phyloP scores from a whole-genome alignment of 768 basidiomycete genomes.

The Auriculariales sp. region DNA sequence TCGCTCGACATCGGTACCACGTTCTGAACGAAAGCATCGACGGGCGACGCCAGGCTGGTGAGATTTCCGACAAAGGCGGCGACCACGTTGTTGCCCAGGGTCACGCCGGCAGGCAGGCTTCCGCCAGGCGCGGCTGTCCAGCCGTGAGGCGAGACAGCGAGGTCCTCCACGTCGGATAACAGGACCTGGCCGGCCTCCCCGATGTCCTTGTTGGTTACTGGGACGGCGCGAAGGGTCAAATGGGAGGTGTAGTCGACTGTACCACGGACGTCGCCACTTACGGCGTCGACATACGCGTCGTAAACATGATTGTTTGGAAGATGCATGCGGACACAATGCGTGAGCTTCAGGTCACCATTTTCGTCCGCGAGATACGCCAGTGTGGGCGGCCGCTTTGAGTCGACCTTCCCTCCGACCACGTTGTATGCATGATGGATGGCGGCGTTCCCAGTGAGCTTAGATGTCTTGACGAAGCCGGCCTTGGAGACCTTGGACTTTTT shows the following conservation, averaged over 20 bases:
- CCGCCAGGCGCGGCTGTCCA: conserved; percentile 25
- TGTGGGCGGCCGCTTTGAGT: background rate
- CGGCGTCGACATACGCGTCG: background rate
- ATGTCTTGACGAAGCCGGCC: conserved; percentile 2
- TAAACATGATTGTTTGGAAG: background rate
- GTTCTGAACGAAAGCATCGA: too few relatives aligned
- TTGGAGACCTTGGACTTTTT: conserved; percentile 1
- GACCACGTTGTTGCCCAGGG: conserved; percentile 24
- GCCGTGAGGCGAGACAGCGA: conserved; percentile 21
- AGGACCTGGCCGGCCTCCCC: background rate
- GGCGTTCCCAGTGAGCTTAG: background rate
- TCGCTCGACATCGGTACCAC: too few relatives aligned
- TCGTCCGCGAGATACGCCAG: too few relatives aligned
- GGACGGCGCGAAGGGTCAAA: background rate
- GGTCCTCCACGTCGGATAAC: conserved; percentile 13
- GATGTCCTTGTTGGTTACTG: conserved; percentile 1
- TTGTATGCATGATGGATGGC: background rate
- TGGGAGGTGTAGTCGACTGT: background rate
- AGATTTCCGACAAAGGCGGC: conserved; percentile 8
- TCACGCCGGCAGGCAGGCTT: conserved; percentile 11
- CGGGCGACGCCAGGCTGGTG: conserved; percentile 12
- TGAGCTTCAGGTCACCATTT: background rate
- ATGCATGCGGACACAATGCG: too few relatives aligned
- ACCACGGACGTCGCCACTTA: background rate
- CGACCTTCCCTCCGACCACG: background rate